Evolutionary conservation across 2,329 filamentous ascomycete genomes (phyloP), one percentile per base, ranked within the genome.

Genomic region (Beauveria pseudobassiana): DNA sequence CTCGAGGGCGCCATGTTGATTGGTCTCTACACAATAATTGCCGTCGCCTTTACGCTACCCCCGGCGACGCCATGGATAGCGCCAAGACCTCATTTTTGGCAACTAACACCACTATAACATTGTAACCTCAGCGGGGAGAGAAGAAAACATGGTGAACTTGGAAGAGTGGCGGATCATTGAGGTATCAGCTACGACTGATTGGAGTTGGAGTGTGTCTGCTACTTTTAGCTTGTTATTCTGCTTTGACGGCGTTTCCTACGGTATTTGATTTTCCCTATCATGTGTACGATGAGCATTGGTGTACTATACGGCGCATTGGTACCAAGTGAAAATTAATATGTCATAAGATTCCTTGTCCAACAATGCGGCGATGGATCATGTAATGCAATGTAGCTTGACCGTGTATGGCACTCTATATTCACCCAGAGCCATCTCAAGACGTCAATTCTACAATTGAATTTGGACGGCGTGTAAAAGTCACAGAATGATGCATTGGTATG

Each of bases 1-100:
- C 82, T 93, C 24, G 90, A 93, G 73, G 90, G 90, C 50, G 88
- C 88, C 53, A 89, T 93, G 84, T 69, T 77, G 52, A 69, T 78
- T 62, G 76, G 75, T 55, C 75, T 86, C 18, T 86, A 86, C 69
- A 68, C 80, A 53, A 86, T 86, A 67, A 86, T 86, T 63, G 83
- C 83, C 5, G 72, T 86, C 40, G 83, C 83, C 18, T 86, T 69
- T 86, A 81, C 67, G 82, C 80, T 62, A 82, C 78, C 16, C 82
- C 82, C 3, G 67, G 69, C 64, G 76, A 77, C 58, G 78, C 79
- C 20, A 73, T 83, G 42, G 77, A 81, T 65, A 73, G 73, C 60
- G 70, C 63, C 24, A 28, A 68, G 45, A 18, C 49, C 28, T 50
- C 24, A 30, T 60, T 53, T n/a, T 62, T 42, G 53, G 52, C 53